Evolutionary conservation across 495 filamentous ascomycete species (phyloP), one percentile per base, ranked within the genome.

Genomic region (Hyaloscypha variabilis): DNA sequence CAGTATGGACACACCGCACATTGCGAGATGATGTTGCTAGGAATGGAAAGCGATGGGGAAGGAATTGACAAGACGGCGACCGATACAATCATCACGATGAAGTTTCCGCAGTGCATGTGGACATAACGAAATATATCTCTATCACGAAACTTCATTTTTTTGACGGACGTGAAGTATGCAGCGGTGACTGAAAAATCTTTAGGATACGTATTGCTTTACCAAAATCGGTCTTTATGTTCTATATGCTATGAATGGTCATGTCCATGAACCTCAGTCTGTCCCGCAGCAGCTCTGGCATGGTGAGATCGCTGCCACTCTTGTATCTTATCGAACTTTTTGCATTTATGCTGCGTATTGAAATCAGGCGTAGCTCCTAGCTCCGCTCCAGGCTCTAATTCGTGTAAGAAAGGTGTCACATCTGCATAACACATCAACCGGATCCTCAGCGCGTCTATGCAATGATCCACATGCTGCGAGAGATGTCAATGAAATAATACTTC

Each of bases 391-490:
- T 77, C 8, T 81, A 77, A 82, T 25, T 83, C 73, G 58, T 83
- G 78, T 4, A 81, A 80, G 5, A 84, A 66, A 0, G 83, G 77
- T 13, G 78, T 79, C 6, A 78, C 77, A 60, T 85, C 84, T 17
- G 77, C 71, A 8, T 76, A 78, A 68, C 83, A 85, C 82, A 86
- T 85, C 42, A 85, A 76, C 42, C 82, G 75, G 50, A 84, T 81
- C 8, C 83, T 79, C 50, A 85, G 57, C 3, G 81, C 80, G 67
- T 85, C 83, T 2, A 85, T 74, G 64, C 84, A 86, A 65, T 87
- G 82, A 57, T 79, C 56, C 71, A 61, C 81, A 81, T 61, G 67
- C 69, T 83, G 80, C 46, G 70, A 54, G 1, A 78, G 81, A 63
- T 81, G 13, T 17, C 24, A 17, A 55, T 24, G 6, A 80, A 71